These are phyloP conservation scores for Sporothrix euskadiensis DNA, from an alignment of 2,329 filamentous ascomycete genomes.

Conservation along the genomic window DNA sequence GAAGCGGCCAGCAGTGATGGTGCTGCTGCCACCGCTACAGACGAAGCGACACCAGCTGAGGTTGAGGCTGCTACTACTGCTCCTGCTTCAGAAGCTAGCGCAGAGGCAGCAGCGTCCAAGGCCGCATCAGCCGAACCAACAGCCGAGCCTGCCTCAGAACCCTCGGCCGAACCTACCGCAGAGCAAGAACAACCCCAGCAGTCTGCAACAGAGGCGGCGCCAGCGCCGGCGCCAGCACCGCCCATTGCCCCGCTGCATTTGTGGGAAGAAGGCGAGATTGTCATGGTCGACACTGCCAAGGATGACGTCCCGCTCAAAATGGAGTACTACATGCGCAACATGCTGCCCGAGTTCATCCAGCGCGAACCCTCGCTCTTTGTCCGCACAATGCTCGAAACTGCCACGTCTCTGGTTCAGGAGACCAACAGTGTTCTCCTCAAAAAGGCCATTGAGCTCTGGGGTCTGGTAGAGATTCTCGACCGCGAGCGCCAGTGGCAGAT, in stretches of 20 bases:
- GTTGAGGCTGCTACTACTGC: not conserved
- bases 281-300: constrained; percentile 62
- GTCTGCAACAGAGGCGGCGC: not conserved
- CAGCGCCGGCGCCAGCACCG: constrained; percentile 37
- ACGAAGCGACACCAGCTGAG: not conserved
- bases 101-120: constrained; percentile 8
- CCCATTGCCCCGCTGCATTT: constrained; percentile 37
- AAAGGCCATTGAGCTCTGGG: constrained; percentile 64
- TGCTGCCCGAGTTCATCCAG: constrained; percentile 58
- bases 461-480: constrained; percentile 65
- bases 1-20: not conserved
- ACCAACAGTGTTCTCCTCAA: constrained; percentile 57
- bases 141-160: not conserved
- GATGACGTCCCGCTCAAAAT: constrained; percentile 62
- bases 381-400: constrained; percentile 57
- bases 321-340: constrained; percentile 61
- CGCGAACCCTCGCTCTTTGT: constrained; percentile 63
- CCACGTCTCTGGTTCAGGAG: constrained; percentile 48
- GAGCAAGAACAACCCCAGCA: not conserved
- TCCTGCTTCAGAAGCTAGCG: not conserved
- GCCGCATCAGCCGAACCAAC: not conserved
- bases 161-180: not conserved
- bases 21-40: not conserved
- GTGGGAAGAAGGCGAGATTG: constrained; percentile 37
- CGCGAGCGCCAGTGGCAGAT: constrained; percentile 64